Evolutionary conservation across 176 grass and related monocot genomes (phyloP).

Genomic region (Lolium perenne): DNA sequence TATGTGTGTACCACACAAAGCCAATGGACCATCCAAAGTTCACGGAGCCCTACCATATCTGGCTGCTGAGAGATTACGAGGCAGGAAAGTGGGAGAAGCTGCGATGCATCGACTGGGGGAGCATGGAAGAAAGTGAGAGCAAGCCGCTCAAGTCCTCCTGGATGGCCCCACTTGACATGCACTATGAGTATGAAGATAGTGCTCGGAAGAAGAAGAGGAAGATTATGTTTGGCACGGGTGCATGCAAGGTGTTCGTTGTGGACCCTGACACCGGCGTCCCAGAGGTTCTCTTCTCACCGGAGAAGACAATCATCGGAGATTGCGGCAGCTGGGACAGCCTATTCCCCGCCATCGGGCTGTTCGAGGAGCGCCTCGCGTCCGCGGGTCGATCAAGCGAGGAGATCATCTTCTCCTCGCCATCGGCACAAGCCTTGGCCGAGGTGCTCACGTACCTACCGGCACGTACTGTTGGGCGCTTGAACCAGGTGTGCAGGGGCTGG

Average conservation of each 20-base stretch:
- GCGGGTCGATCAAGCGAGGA: background rate
- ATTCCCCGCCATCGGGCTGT: background rate
- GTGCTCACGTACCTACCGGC: background rate
- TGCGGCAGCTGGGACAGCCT: background rate
- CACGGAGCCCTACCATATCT: background rate
- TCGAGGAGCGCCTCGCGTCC: conserved; percentile 13
- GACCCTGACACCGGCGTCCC: conserved; percentile 10
- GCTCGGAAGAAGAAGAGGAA: background rate
- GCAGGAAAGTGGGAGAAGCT: conserved; percentile 9
- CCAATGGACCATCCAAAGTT: background rate
- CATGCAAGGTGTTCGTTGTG: conserved; percentile 9
- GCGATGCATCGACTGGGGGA: background rate
- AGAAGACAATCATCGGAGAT: background rate
- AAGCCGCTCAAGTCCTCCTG: background rate
- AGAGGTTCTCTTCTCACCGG: background rate
- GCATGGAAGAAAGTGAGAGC: background rate
- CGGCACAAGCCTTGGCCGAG: background rate
- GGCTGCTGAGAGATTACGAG: conserved; percentile 24
- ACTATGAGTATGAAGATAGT: background rate
- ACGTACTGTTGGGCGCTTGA: background rate
- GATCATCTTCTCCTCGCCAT: conserved; percentile 18
- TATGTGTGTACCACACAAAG: background rate
- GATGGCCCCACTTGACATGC: background rate
- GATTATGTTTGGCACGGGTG: background rate
- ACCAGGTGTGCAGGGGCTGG: conserved; percentile 11